Evolutionary conservation across 345 rosid species (phyloP).

Genomic region (Tarenaya hassleriana): DNA sequence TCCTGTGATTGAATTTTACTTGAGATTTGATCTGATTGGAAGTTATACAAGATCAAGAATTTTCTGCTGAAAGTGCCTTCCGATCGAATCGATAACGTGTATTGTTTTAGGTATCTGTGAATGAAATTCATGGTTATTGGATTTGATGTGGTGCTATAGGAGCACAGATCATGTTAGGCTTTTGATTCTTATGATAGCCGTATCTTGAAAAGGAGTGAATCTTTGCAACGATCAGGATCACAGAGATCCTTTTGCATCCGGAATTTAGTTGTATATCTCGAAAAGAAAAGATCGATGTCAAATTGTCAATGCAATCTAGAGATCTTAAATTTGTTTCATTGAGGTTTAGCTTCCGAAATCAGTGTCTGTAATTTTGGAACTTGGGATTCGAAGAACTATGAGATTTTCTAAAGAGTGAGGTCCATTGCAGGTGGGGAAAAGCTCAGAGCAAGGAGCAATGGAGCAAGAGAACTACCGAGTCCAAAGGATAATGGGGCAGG

Average conservation of each 20-base stretch:
- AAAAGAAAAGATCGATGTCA: too few relatives aligned
- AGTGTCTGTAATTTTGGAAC: too few relatives aligned
- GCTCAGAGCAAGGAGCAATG: conserved; percentile 57
- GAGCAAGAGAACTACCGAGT: conserved; percentile 49
- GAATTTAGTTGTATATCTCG: not conserved
- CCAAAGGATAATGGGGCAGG: conserved; percentile 56
- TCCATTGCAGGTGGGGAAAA: conserved; percentile 66
- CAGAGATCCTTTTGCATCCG: conserved; percentile 15
- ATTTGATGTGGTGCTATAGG: too few relatives aligned
- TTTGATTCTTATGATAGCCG: too few relatives aligned
- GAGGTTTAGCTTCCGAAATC: not conserved
- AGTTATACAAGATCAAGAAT: not conserved
- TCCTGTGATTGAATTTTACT: conserved; percentile 31
- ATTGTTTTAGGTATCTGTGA: too few relatives aligned
- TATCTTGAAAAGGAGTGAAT: not conserved
- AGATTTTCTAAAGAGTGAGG: conserved; percentile 23
- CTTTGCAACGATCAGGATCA: conserved; percentile 21
- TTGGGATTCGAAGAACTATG: not conserved
- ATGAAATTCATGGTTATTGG: too few relatives aligned
- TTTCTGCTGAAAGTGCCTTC: not conserved
- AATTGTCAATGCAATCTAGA: not conserved
- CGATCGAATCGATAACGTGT: too few relatives aligned
- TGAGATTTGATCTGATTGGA: conserved; percentile 31
- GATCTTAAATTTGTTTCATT: conserved; percentile 23
- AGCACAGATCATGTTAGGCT: too few relatives aligned